These are phyloP conservation scores for Kokia cookei DNA, from an alignment of 441 rosid species.

Conservation along the genomic window DNA sequence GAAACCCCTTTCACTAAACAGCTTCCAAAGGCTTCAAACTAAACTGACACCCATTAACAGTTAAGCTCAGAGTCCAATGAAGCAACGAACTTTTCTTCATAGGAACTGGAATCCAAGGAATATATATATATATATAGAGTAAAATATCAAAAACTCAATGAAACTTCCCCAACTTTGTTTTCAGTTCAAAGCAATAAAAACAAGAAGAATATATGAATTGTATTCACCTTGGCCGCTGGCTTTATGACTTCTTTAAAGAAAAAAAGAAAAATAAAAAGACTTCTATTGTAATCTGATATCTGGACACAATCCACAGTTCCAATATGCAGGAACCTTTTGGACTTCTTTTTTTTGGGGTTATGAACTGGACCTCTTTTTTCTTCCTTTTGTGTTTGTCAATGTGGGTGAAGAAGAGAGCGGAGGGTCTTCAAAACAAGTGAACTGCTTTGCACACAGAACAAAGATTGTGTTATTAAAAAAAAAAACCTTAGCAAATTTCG, in stretches of 20 bases:
- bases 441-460: too few relatives aligned
- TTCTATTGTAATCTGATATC: conserved; percentile 26
- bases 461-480: too few relatives aligned
- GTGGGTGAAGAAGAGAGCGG: too few relatives aligned
- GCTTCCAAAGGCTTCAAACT: conserved; percentile 15
- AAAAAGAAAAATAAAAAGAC: neutral
- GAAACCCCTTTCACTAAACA: neutral
- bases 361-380: neutral
- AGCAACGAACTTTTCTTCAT: conserved; percentile 29
- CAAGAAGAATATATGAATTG: neutral
- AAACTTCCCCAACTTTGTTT: conserved; percentile 11
- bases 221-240: conserved; percentile 31
- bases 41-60: conserved; percentile 20
- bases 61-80: conserved; percentile 31
- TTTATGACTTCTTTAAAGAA: conserved; percentile 20
- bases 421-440: too few relatives aligned
- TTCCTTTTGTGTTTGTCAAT: neutral
- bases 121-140: conserved; percentile 17
- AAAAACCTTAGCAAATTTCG: too few relatives aligned
- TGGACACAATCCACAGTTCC: conserved; percentile 24
- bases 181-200: conserved; percentile 7
- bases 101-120: conserved; percentile 31
- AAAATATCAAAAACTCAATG: conserved; percentile 9
- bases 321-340: conserved; percentile 21
- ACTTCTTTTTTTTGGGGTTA: neutral